Conservation (phyloP, 495 filamentous ascomycete species). For the Trichocladium uniseriatum region DNA sequence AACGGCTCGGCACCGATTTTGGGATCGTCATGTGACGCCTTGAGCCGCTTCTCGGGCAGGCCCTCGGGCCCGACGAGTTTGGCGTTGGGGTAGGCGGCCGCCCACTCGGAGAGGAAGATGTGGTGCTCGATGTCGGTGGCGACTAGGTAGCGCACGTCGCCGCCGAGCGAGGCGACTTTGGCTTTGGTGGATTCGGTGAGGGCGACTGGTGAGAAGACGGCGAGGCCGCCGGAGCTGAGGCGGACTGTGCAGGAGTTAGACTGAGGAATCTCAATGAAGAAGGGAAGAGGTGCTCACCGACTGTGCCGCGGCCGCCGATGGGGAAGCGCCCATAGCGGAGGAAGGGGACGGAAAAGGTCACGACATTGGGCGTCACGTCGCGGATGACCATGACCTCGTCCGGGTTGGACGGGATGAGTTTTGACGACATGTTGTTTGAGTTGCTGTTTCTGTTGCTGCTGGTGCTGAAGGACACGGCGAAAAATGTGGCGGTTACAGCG, state of each 20-base stretch:
- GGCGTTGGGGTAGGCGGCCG: slow-evolving; percentile 64
- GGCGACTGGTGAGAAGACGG: slow-evolving; percentile 83
- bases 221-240: slow-evolving; percentile 64
- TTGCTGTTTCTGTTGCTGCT: not conserved
- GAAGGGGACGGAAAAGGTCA: slow-evolving; percentile 80
- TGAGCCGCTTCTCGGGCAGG: slow-evolving; percentile 65
- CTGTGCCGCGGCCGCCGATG: slow-evolving; percentile 77
- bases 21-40: slow-evolving; percentile 35
- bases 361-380: slow-evolving; percentile 65
- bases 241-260: slow-evolving; percentile 45
- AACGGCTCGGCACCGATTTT: slow-evolving; percentile 63
- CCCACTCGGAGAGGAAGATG: slow-evolving; percentile 80
- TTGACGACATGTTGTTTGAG: slow-evolving; percentile 31
- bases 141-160: slow-evolving; percentile 70
- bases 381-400: slow-evolving; percentile 80
- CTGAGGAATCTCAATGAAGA: not conserved
- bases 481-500: not conserved
- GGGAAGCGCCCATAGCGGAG: slow-evolving; percentile 68
- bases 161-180: slow-evolving; percentile 57
- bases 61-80: slow-evolving; percentile 78
- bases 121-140: slow-evolving; percentile 89
- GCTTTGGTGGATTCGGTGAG: slow-evolving; percentile 69
- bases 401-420: slow-evolving; percentile 51
- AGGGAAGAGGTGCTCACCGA: slow-evolving; percentile 46
- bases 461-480: not conserved